Conservation (phyloP, 169 alveolate genomes). For the Eimeria sp. region DNA sequence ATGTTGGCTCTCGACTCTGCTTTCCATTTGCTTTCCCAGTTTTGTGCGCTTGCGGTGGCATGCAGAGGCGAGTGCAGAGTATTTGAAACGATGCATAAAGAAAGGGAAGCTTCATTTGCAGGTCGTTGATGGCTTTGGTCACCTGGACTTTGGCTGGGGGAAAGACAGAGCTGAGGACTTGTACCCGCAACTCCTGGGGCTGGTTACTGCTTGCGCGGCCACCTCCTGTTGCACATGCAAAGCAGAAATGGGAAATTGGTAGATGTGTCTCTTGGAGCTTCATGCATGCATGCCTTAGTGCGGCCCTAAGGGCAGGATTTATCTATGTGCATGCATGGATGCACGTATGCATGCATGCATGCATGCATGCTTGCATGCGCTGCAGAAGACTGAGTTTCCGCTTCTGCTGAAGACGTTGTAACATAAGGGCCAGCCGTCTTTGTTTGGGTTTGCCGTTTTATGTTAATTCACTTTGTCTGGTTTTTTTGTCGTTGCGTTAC, state of each 20-base stretch:
- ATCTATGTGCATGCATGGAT: no score
- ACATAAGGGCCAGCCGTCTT: neutral
- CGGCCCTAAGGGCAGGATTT: no score
- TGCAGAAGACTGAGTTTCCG: neutral
- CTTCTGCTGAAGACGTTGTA: neutral
- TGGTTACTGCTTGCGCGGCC: slow-evolving; percentile 17
- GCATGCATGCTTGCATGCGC: slow-evolving; percentile 4
- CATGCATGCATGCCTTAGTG: neutral
- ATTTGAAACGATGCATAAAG: slow-evolving; percentile 27
- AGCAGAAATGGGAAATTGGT: neutral
- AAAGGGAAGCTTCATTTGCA: slow-evolving; percentile 27
- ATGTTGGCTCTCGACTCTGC: neutral
- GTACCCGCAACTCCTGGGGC: slow-evolving; percentile 53
- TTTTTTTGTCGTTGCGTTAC: neutral
- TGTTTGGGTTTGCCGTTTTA: neutral
- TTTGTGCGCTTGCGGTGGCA: slow-evolving; percentile 45
- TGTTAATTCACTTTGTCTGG: neutral
- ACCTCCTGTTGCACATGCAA: slow-evolving; percentile 46
- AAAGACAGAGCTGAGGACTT: slow-evolving; percentile 49
- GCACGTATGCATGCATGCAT: neutral
- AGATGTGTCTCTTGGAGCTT: neutral
- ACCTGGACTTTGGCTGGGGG: slow-evolving; percentile 81
- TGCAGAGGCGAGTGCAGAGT: slow-evolving; percentile 59
- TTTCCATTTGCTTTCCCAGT: neutral
- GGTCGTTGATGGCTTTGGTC: slow-evolving; percentile 57